A percentile compares a stretch with the other conserved stretches of the same genome.
phyloP scores from a whole-genome alignment of 345 rosid species.

The Dipteronia dyeriana region DNA sequence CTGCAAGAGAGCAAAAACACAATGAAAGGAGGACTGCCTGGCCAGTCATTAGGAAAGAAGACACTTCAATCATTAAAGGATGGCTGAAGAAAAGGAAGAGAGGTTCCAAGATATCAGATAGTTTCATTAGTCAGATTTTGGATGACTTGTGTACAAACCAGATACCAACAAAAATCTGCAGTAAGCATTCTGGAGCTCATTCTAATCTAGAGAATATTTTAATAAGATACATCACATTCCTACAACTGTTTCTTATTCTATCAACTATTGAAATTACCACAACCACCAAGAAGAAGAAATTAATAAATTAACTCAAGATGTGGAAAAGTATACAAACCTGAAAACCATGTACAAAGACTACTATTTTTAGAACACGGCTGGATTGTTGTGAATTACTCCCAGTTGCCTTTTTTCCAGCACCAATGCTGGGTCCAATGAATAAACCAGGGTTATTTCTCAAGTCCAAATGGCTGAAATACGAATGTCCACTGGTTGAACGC shows the following conservation, averaged over 20 bases:
- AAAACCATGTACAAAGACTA: conserved; percentile 93
- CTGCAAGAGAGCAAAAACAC: not conserved
- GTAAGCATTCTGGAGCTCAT: not conserved
- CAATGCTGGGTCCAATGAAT: conserved; percentile 24
- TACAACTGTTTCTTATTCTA: conserved; percentile 5
- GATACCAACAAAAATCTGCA: not conserved
- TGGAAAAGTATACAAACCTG: conserved; percentile 53
- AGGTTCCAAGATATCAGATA: not conserved
- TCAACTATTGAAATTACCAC: not conserved
- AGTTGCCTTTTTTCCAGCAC: conserved; percentile 38
- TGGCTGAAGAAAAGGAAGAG: not conserved
- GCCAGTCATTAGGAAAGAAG: not conserved
- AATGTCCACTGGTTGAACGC: conserved; percentile 68
- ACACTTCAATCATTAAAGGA: no score
- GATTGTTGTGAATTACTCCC: conserved; percentile 30
- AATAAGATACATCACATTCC: not conserved
- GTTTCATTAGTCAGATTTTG: not conserved
- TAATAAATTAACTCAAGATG: not conserved
- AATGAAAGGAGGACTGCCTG: not conserved
- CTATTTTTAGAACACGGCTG: conserved; percentile 63
- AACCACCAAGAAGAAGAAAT: not conserved
- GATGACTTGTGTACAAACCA: not conserved
- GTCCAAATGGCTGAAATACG: conserved; percentile 65
- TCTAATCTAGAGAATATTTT: not conserved
- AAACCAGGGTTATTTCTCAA: conserved; percentile 40